These are phyloP conservation scores for Prunus persica DNA, from an alignment of 306 rosid species.

Conservation along the genomic window Prunus_persica_NCBIv2 NC_034015.1:15357001-15357500, in stretches of 20 bases:
- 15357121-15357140: not conserved
- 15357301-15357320: not conserved
- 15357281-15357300: constrained; percentile 5
- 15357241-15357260: constrained; percentile 93
- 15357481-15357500: constrained; percentile 98
- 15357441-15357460: constrained; percentile 85
- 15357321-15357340: not conserved
- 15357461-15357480: constrained; percentile 95
- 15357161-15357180: constrained; percentile 20
- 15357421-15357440: constrained; percentile 69
- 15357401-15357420: constrained; percentile 75
- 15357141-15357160: not conserved
- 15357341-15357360: not conserved
- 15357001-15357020: constrained; percentile 81
- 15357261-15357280: constrained; percentile 59
- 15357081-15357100: not conserved
- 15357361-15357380: constrained; percentile 18
- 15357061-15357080: not conserved
- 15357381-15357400: constrained; percentile 55
- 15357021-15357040: constrained; percentile 1
- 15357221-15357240: constrained; percentile 93
- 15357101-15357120: not conserved
- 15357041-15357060: not conserved
- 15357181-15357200: constrained; percentile 87
- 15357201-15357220: constrained; percentile 79